A percentile compares a stretch with the other conserved stretches of the same genome.
These are phyloP conservation scores for Mycena sanguinolenta DNA, from an alignment of 768 basidiomycete genomes.

Conservation along the genomic window DNA sequence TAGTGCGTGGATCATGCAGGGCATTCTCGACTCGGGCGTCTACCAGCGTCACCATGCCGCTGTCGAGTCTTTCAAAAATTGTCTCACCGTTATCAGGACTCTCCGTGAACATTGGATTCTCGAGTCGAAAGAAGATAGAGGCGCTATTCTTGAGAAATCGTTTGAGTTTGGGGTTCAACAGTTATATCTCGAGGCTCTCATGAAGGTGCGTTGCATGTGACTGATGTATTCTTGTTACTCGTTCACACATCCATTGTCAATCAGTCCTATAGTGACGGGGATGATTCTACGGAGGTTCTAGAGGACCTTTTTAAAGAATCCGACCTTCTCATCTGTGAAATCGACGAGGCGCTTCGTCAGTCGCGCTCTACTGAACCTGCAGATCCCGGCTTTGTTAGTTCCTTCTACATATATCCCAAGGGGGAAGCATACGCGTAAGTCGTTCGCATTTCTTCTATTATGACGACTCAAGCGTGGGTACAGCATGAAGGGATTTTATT, in stretches of 20 bases:
- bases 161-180: slow-evolving; percentile 35
- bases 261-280: not conserved
- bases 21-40: slow-evolving; percentile 7
- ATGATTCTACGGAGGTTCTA: not conserved
- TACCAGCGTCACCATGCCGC: slow-evolving; percentile 10
- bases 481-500: slow-evolving; percentile 36
- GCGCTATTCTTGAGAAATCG: slow-evolving; percentile 30
- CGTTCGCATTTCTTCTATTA: not conserved
- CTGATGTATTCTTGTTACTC: fast-evolving
- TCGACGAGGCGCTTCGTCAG: slow-evolving; percentile 23
- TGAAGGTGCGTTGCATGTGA: slow-evolving; percentile 28
- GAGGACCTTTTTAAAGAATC: slow-evolving; percentile 32
- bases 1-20: slow-evolving; percentile 40
- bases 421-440: slow-evolving; percentile 36
- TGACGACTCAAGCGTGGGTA: not conserved
- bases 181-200: slow-evolving; percentile 34
- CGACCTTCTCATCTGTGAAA: slow-evolving; percentile 27
- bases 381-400: slow-evolving; percentile 25
- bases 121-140: slow-evolving; percentile 19
- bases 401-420: slow-evolving; percentile 36
- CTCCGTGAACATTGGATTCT: slow-evolving; percentile 28
- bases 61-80: slow-evolving; percentile 24
- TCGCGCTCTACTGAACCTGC: not conserved
- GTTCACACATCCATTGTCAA: not conserved
- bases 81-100: slow-evolving; percentile 28